A percentile compares a stretch with the other conserved stretches of the same genome.
These are phyloP conservation scores for Xanthoparmelia taractica DNA, from an alignment of 495 filamentous ascomycete species.

Conservation along the genomic window DNA sequence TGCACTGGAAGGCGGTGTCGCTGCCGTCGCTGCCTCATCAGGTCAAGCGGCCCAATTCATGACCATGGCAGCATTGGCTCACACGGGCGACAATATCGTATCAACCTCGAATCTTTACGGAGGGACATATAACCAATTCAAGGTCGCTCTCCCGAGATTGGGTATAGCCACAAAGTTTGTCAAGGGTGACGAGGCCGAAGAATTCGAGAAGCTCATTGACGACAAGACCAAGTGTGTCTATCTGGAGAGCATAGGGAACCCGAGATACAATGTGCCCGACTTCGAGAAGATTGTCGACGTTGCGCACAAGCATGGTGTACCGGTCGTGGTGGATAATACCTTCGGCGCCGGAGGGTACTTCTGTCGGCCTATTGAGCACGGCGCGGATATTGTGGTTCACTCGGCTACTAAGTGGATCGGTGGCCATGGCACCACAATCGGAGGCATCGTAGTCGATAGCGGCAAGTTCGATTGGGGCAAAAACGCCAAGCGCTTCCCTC, in stretches of 20 bases:
- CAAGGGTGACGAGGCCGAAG: slow-evolving; percentile 70
- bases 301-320: slow-evolving; percentile 72
- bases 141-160: slow-evolving; percentile 78
- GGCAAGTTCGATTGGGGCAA: slow-evolving; percentile 97
- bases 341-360: slow-evolving; percentile 96
- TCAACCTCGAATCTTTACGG: slow-evolving; percentile 91
- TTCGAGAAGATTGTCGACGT: slow-evolving; percentile 76
- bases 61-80: slow-evolving; percentile 74
- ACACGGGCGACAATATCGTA: slow-evolving; percentile 89
- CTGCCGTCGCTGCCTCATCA: slow-evolving; percentile 81
- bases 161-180: slow-evolving; percentile 92
- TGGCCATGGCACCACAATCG: slow-evolving; percentile 94
- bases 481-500: slow-evolving; percentile 79
- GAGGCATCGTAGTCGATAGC: slow-evolving; percentile 79
- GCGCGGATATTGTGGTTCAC: slow-evolving; percentile 91
- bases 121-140: slow-evolving; percentile 97
- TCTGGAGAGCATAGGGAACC: slow-evolving; percentile 93
- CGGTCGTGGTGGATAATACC: slow-evolving; percentile 88
- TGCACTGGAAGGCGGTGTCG: slow-evolving; percentile 88
- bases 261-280: slow-evolving; percentile 87
- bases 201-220: slow-evolving; percentile 81
- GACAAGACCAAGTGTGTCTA: slow-evolving; percentile 96
- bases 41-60: slow-evolving; percentile 95
- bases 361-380: slow-evolving; percentile 80
- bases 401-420: slow-evolving; percentile 99